Evolutionary conservation across 306 rosid species (phyloP).

Genomic region (Prunus mongolica): DNA sequence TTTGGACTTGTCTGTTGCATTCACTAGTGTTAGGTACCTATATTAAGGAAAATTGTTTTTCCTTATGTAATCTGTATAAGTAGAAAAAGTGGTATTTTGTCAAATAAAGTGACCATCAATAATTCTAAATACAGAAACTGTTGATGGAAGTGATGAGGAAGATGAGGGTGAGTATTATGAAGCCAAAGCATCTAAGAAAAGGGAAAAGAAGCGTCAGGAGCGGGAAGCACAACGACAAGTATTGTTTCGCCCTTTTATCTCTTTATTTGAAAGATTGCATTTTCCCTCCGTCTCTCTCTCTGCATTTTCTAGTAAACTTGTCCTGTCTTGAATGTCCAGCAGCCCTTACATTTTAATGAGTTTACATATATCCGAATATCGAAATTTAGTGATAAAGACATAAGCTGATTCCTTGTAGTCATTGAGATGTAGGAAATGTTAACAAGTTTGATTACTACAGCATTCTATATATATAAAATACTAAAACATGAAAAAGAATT

Average conservation of each 20-base stretch:
- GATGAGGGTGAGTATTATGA: constrained; percentile 48
- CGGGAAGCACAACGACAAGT: constrained; percentile 91
- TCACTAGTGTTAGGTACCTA: background rate
- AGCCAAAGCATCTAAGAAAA: constrained; percentile 59
- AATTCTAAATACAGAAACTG: constrained; percentile 41
- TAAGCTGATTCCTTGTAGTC: background rate
- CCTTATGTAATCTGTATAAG: background rate
- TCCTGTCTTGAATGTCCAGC: background rate
- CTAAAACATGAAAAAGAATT: background rate
- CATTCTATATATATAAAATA: background rate
- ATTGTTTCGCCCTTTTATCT: background rate
- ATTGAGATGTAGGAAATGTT: background rate
- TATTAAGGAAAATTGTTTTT: background rate
- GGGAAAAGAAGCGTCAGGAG: constrained; percentile 83
- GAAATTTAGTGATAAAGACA: background rate
- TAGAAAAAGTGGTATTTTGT: constrained; percentile 8
- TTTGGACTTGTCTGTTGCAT: background rate
- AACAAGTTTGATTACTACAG: background rate
- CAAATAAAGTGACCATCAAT: constrained; percentile 4
- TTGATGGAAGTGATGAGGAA: constrained; percentile 79
- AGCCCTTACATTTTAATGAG: background rate
- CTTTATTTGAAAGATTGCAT: background rate
- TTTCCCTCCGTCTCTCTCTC: background rate
- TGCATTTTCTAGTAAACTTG: background rate
- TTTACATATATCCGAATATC: background rate